Evolutionary conservation across 192 early-diverging fungal genomes (phyloP), one percentile per base, ranked within the genome.

Genomic region (Entomortierella parvispora): DNA sequence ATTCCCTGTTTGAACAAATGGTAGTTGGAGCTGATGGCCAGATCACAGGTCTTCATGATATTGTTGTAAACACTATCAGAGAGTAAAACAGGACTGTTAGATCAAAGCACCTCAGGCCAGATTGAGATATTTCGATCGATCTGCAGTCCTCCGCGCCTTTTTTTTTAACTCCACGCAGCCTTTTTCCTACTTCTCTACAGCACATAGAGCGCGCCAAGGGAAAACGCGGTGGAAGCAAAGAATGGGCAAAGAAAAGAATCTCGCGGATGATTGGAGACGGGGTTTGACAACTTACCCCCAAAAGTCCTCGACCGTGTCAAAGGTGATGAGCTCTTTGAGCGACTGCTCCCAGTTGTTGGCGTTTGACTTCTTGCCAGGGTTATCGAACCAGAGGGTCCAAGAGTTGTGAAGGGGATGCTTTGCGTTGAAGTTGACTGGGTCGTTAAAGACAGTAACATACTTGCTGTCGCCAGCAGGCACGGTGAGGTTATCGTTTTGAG

Each of bases 321-420:
- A 87, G 33, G 95, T 96, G 60, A 95, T 90, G n/a, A 99, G 80
- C 49, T 92, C 89, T 78, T 97, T 98, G 46, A 98, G 79, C 49
- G 91, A 91, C 29, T 90, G 86, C 25, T 89, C 87, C 96, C 96
- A 99, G 72, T 85, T 93, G 50, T 84, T 79, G 54, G 83, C 82
- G 44, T 80, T 96, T 22, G 92, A 86, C 77, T 90, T 89, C 84
- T 92, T 93, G 60, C 78, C 86, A 44, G 93, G 93, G 80, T 91
- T 91, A 80, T 97, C 95, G 74, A 91, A 97, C 95, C 95, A 99
- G 66, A 99, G 83, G 31, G 95, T 95, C 97, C 97, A 99, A 44
- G 81, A 80, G 56, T 92, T 82, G 70, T 96, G 89, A 40, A 99
- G 89, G 50, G 90, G 91, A 69, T 99, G 97, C 82, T 94, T 95